Evolutionary conservation across 2,329 filamentous ascomycete species (phyloP).

Genomic region (Ophidiomyces ophidiicola): DNA sequence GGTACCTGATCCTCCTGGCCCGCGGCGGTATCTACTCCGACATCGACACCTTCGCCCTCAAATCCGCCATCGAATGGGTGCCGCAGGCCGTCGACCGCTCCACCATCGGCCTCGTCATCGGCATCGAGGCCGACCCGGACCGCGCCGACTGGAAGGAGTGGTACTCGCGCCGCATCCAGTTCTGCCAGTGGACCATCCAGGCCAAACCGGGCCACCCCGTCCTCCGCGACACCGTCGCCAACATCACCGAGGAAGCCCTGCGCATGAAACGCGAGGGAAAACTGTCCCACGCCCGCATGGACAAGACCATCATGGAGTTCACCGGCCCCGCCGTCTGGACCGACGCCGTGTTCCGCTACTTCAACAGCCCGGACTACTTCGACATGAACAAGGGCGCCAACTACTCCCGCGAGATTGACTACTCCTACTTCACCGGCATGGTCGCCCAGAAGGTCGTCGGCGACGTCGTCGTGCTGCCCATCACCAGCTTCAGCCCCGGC

Average conservation of each 20-base stretch:
- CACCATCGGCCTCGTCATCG: constrained; percentile 73
- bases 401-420: constrained; percentile 64
- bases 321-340: constrained; percentile 94
- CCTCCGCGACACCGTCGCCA: constrained; percentile 72
- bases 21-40: constrained; percentile 76
- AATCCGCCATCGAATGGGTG: constrained; percentile 77
- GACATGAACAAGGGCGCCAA: constrained; percentile 48
- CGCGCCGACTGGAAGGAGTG: constrained; percentile 83
- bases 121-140: constrained; percentile 93
- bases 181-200: constrained; percentile 99
- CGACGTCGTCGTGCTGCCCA: constrained; percentile 85
- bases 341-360: constrained; percentile 78
- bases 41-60: constrained; percentile 80
- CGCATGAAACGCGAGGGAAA: constrained; percentile 55
- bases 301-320: constrained; percentile 77
- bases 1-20: constrained; percentile 62
- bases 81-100: constrained; percentile 63
- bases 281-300: constrained; percentile 48
- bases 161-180: constrained; percentile 94
- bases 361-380: constrained; percentile 85
- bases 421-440: constrained; percentile 81
- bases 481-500: constrained; percentile 93
- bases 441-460: constrained; percentile 71
- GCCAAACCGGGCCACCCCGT: constrained; percentile 88
- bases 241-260: constrained; percentile 73